phyloP scores from a whole-genome alignment of 78 protist genomes.

The Dictyostelium brefeldianum region DNA sequence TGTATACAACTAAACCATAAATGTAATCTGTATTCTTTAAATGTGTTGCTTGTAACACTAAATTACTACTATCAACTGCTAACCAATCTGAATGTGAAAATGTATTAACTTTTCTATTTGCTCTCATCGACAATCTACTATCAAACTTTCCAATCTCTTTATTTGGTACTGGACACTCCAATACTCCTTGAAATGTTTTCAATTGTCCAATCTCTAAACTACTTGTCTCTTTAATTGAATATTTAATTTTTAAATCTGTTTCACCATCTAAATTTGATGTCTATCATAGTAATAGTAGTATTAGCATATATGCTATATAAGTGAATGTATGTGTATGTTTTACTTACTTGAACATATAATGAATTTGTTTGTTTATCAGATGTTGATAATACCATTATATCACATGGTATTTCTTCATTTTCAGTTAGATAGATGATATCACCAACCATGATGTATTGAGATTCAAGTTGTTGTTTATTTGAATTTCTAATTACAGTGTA shows the following conservation, averaged over 20 bases:
- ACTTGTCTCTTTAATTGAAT: slow-evolving; percentile 36
- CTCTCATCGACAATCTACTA: slow-evolving; percentile 40
- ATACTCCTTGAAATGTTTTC: slow-evolving; percentile 22
- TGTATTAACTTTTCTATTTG: slow-evolving; percentile 15
- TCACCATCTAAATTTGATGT: slow-evolving; percentile 96
- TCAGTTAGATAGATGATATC: slow-evolving; percentile 76
- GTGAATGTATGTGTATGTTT: no score
- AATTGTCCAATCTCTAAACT: not conserved
- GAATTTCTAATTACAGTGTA: slow-evolving; percentile 32
- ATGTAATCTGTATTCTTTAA: slow-evolving; percentile 67
- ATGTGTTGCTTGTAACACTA: slow-evolving; percentile 83
- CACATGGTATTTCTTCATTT: slow-evolving; percentile 87
- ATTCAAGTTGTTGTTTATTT: slow-evolving; percentile 17
- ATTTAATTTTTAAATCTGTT: slow-evolving; percentile 89
- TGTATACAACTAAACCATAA: slow-evolving; percentile 88
- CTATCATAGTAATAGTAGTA: not conserved
- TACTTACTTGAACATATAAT: slow-evolving; percentile 62
- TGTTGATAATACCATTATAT: slow-evolving; percentile 76
- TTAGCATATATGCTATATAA: not conserved
- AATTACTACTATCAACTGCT: slow-evolving; percentile 5
- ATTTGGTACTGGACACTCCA: slow-evolving; percentile 88
- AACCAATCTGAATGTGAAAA: slow-evolving; percentile 46
- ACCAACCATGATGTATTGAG: slow-evolving; percentile 85
- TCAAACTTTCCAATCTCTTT: slow-evolving; percentile 87
- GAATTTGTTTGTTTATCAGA: slow-evolving; percentile 62